These are phyloP conservation scores for Neurospora terricola DNA, from an alignment of 495 filamentous ascomycete species.

Conservation along the genomic window DNA sequence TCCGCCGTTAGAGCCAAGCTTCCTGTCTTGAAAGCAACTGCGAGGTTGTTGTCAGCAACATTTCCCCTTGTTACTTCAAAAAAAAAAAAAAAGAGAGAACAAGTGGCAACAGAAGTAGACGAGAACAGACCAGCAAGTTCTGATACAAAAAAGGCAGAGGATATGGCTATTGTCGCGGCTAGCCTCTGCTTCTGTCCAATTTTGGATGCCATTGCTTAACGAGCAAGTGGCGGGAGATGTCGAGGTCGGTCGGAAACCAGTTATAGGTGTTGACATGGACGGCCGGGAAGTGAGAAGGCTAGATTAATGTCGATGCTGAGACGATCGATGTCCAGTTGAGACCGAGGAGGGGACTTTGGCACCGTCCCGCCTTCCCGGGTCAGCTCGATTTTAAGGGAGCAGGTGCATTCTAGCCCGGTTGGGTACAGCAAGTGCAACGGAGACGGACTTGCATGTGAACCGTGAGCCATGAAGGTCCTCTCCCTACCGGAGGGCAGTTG, in stretches of 20 bases:
- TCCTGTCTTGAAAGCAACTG: slow-evolving; percentile 71
- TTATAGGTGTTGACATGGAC: background rate
- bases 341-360: background rate
- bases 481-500: background rate
- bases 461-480: background rate
- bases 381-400: background rate
- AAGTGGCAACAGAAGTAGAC: background rate
- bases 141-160: slow-evolving; percentile 70
- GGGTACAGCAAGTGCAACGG: background rate
- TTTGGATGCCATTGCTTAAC: slow-evolving; percentile 18
- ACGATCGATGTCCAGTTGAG: background rate
- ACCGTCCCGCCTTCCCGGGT: background rate
- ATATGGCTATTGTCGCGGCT: slow-evolving; percentile 67
- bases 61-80: background rate
- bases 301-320: background rate
- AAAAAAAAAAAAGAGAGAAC: background rate
- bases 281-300: background rate
- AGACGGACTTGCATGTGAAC: background rate
- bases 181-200: slow-evolving; percentile 49
- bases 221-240: background rate
- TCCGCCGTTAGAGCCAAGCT: slow-evolving; percentile 89
- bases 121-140: slow-evolving; percentile 54
- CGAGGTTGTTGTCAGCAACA: background rate
- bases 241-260: background rate
- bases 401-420: background rate